Conservation (phyloP, 2,329 filamentous ascomycete genomes). For the Aspergillus fumigatus region DNA sequence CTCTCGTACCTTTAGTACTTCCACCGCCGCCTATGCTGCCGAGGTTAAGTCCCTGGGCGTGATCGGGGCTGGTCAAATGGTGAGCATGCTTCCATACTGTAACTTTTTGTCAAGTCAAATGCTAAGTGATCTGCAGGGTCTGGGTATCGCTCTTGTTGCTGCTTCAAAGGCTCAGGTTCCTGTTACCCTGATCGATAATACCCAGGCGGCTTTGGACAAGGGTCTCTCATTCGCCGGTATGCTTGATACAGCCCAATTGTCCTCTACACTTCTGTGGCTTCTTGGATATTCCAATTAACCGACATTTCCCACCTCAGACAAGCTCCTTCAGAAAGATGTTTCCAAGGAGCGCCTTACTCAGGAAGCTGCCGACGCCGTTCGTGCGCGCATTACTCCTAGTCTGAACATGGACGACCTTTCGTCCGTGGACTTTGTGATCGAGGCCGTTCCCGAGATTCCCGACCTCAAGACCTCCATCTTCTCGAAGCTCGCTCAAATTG, state of each 20-base stretch:
- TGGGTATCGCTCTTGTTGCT: slow-evolving; percentile 93
- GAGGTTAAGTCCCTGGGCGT: slow-evolving; percentile 87
- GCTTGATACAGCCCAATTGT: background rate
- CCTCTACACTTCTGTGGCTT: background rate
- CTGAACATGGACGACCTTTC: slow-evolving; percentile 73
- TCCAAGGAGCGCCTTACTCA: slow-evolving; percentile 80
- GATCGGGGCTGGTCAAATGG: slow-evolving; percentile 94
- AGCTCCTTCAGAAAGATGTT: slow-evolving; percentile 89
- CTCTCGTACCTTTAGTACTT: slow-evolving; percentile 64
- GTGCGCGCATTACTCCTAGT: slow-evolving; percentile 63
- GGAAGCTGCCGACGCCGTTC: slow-evolving; percentile 69
- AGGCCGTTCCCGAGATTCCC: slow-evolving; percentile 91
- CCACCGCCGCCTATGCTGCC: slow-evolving; percentile 56
- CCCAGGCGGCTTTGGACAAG: slow-evolving; percentile 80
- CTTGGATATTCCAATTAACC: background rate
- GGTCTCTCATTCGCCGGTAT: slow-evolving; percentile 81
- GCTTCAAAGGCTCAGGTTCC: slow-evolving; percentile 78
- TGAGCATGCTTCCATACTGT: slow-evolving; percentile 39
- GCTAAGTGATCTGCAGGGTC: slow-evolving; percentile 56
- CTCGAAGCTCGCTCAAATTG: slow-evolving; percentile 72
- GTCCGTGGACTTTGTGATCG: slow-evolving; percentile 93
- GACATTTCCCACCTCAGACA: slow-evolving; percentile 55
- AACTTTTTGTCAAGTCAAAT: slow-evolving; percentile 10
- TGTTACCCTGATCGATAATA: slow-evolving; percentile 80
- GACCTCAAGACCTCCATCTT: slow-evolving; percentile 87